Base-by-base conservation (phyloP, 768 basidiomycete species). In the Hygrophorus pudorinus region DNA sequence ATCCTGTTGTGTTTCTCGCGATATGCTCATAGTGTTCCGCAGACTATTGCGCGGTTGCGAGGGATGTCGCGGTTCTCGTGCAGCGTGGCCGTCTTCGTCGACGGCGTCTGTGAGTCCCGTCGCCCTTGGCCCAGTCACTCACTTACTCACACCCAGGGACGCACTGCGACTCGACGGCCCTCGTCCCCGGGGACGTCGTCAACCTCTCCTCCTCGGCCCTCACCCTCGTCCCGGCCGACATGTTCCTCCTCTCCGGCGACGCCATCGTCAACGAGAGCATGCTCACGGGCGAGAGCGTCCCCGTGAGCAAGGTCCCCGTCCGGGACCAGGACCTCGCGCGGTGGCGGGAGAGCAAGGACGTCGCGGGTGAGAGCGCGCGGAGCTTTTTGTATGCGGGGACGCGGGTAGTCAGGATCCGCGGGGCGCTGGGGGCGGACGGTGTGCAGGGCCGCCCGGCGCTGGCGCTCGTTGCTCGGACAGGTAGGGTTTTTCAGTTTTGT, bases 231-330 rank as follows among this genome's bases (percentile, higher is more conserved):
- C 96, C 96, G 2, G 86, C 89, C 11, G 96, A 99, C 59, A 71
- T 94, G 50, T 76, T 97, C 51, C 72, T 99, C 6, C 78, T 99
- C 21, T 88, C 90, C 1, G 96, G 96, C 1, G 96, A 99, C 60
- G 91, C 92, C 1, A 94, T 99, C 46, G 85, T 98, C 41, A 98
- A 98, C 59, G 96, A 99, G 65, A 94, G 91, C 50, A 98, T 99
- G 96, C 76, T 99, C 17, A 98, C 96, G 0, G 96, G 96, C 10
- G 96, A 99, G 64, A 96, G 92, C 51, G 89, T 99, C 0, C 96
- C 96, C 2, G 90, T 99, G 41, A 87, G 87, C 59, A 99, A 99
- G 59, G 63, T 76, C 14, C 85, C 93, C 0, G 74, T 83, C 47
- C 90, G 81, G 56, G 85, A 90, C 51, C 81, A 81, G 20, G 82